Percentiles rank a stretch among this genome's conserved stretches.
These are phyloP conservation scores for Phytophthora hybrid DNA, from an alignment of 352 stramenopile species.

Conservation along the genomic window DNA sequence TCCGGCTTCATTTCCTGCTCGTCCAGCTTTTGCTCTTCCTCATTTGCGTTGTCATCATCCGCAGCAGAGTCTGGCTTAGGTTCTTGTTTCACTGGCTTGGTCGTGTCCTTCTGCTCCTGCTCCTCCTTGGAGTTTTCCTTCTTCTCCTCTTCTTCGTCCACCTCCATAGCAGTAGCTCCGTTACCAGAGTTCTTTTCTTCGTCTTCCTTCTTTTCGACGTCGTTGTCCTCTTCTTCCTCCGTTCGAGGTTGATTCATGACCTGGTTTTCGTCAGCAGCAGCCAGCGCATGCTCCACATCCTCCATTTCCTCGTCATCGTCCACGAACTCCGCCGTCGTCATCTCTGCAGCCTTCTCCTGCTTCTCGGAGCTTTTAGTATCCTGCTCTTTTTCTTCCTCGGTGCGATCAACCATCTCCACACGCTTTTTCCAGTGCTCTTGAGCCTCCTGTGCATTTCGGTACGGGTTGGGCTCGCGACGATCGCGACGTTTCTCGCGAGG, in stretches of 20 bases:
- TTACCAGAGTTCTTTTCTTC: conserved; percentile 46
- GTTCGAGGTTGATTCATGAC: conserved; percentile 62
- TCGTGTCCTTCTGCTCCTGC: conserved; percentile 40
- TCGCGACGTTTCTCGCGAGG: conserved; percentile 81
- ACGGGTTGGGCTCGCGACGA: conserved; percentile 94
- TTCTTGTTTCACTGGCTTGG: conserved; percentile 44
- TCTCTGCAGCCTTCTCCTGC: conserved; percentile 44
- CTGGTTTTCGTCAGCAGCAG: conserved; percentile 73
- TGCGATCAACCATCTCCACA: conserved; percentile 89
- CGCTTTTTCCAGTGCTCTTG: conserved; percentile 98
- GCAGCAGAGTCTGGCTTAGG: conserved; percentile 26
- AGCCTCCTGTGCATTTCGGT: conserved; percentile 95
- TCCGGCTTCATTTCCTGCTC: conserved; percentile 38
- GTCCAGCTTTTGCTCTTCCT: conserved; percentile 29
- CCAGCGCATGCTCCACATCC: conserved; percentile 71
- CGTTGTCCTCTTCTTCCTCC: conserved; percentile 64
- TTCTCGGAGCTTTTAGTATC: conserved; percentile 49
- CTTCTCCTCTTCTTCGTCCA: conserved; percentile 72
- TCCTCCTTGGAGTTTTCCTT: conserved; percentile 45
- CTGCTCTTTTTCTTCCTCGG: conserved; percentile 50
- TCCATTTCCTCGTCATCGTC: conserved; percentile 75
- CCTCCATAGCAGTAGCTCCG: conserved; percentile 67
- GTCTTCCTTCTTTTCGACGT: conserved; percentile 47
- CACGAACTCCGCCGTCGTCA: conserved; percentile 72
- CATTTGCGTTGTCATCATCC: conserved; percentile 34